Evolutionary conservation across 495 filamentous ascomycete genomes (phyloP), one percentile per base, ranked within the genome.

Genomic region (Penicillium paxilli): DNA sequence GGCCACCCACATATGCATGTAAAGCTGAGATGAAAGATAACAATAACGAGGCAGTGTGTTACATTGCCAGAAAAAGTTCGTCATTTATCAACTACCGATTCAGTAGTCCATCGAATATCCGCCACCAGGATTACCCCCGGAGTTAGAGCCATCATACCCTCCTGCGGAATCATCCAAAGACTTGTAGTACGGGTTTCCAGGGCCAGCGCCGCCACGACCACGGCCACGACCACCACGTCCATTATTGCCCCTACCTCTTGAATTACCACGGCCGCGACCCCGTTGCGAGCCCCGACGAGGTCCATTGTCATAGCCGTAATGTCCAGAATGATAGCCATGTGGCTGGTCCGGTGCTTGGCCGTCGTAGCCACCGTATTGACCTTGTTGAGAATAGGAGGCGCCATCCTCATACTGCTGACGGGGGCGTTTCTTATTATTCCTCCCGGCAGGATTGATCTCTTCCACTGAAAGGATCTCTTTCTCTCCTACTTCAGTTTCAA

Each of bases 401-500:
- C 71, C 63, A 2, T 75, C 76, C 40, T 75, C 73, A 23, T 54
- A 58, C 23, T 72, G 71, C 20, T 60, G 65, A 44, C 64, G 68
- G 44, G 67, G 54, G 37, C 73, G 67, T 53, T 69, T 58, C 63
- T 74, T 90, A 55, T 76, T 40, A 17, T 23, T 20, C 32, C 20
- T 24, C 26, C 28, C 16, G 7, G 77, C 41, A 85, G 83, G 26
- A 98, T 83, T 10, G 88, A 81, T 40, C 40, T 42, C 40, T 4
- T 42, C 40, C 7, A 42, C 40, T 23, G 40, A 42, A 23, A 98
- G 72, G 42, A 93, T 72, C 16, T 87, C 81, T 71, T 95, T 96
- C 73, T 98, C 92, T 9, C 88, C 91, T 2, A 99, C 86, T 1
- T 81, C 83, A 1, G 88, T 91, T 53, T 91, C 87, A 57, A 99